phyloP scores from a whole-genome alignment of 1,284 basidiomycete genomes.

The Trichosporon asahii region DNA sequence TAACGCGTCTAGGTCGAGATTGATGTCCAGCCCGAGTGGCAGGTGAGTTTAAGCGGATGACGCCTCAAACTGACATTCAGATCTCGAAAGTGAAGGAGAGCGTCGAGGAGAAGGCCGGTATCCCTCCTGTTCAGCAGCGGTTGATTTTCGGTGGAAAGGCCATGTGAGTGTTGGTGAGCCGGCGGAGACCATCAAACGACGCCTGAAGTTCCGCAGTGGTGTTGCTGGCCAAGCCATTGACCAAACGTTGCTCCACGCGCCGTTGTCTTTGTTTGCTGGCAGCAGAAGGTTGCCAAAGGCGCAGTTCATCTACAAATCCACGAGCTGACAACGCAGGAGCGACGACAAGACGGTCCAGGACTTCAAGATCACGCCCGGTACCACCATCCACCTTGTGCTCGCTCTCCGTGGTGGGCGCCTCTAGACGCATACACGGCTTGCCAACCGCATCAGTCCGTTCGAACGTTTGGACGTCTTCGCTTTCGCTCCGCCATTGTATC shows the following conservation, averaged over 20 bases:
- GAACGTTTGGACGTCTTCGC: neutral
- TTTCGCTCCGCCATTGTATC: slow-evolving; percentile 5
- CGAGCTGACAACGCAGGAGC: slow-evolving; percentile 48
- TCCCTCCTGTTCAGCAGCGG: slow-evolving; percentile 94
- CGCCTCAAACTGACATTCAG: slow-evolving; percentile 54
- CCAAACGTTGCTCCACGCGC: no score
- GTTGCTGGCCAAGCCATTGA: neutral
- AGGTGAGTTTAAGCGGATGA: slow-evolving; percentile 57
- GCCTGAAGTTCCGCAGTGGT: neutral
- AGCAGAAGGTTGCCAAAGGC: no score
- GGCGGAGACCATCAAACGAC: no score
- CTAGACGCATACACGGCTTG: neutral
- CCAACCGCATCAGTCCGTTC: neutral
- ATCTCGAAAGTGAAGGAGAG: slow-evolving; percentile 96
- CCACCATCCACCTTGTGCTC: slow-evolving; percentile 86
- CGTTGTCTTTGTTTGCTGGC: neutral
- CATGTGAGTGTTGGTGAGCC: slow-evolving; percentile 63
- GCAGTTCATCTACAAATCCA: neutral
- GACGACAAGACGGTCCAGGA: slow-evolving; percentile 87
- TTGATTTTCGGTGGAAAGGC: slow-evolving; percentile 93
- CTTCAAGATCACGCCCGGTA: slow-evolving; percentile 74
- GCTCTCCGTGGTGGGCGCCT: slow-evolving; percentile 77
- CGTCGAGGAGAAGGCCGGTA: slow-evolving; percentile 98
- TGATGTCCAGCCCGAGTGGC: slow-evolving; percentile 88
- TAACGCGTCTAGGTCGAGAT: slow-evolving; percentile 61